Conservation (phyloP, 2,329 filamentous ascomycete genomes). For the Colletotrichum noveboracense region DNA sequence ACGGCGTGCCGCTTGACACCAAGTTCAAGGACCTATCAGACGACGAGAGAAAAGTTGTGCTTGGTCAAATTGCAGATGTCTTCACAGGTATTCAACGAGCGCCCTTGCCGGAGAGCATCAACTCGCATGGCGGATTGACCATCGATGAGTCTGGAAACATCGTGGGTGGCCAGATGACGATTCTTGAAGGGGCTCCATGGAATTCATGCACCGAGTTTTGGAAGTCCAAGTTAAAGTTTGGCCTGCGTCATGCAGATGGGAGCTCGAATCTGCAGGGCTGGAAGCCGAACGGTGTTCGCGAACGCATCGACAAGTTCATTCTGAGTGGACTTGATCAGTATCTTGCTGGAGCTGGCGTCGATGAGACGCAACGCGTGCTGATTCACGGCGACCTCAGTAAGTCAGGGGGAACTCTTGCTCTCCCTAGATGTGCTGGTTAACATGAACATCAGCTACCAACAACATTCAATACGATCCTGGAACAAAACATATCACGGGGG, state of each 20-base stretch:
- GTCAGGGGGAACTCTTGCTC: neutral
- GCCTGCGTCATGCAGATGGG: constrained; percentile 9
- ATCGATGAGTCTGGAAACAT: constrained; percentile 22
- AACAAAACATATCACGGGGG: constrained; percentile 25
- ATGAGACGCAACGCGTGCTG: constrained; percentile 15
- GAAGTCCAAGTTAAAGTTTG: constrained; percentile 4
- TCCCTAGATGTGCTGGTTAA: no score
- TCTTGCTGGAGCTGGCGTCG: constrained; percentile 18
- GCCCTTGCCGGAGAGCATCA: constrained; percentile 17
- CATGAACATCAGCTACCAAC: constrained; percentile 24
- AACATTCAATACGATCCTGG: constrained; percentile 29
- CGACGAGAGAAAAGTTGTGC: constrained; percentile 9
- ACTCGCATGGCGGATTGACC: constrained; percentile 25
- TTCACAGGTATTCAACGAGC: constrained; percentile 23
- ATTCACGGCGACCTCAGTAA: constrained; percentile 33
- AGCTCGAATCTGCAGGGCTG: constrained; percentile 26
- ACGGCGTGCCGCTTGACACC: constrained; percentile 25
- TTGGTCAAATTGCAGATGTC: constrained; percentile 27
- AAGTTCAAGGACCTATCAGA: constrained; percentile 18
- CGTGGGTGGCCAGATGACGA: constrained; percentile 21
- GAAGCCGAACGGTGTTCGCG: constrained; percentile 15
- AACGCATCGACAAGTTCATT: constrained; percentile 24
- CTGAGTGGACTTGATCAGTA: constrained; percentile 2
- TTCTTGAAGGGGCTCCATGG: constrained; percentile 21
- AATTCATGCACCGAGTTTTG: constrained; percentile 21